Conservation (phyloP, 768 basidiomycete genomes). For the Xerocomellus amylosporus region DNA sequence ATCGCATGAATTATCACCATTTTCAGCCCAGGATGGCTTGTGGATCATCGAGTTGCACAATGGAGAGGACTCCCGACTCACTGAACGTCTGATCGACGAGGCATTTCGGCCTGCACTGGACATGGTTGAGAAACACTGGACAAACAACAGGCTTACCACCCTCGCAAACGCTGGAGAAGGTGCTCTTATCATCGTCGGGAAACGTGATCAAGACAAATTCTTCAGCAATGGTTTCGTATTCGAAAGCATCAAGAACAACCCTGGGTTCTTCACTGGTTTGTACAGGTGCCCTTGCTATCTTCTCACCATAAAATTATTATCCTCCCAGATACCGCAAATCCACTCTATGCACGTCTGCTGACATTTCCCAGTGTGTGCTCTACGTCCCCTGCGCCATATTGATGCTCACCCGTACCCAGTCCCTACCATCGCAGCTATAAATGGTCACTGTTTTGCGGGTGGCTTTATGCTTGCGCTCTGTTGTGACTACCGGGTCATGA, state of each 20-base stretch:
- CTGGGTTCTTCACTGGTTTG: slow-evolving; percentile 66
- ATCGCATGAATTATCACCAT: background rate
- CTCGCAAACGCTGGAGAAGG: slow-evolving; percentile 48
- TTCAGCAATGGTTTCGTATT: slow-evolving; percentile 84
- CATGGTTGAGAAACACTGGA: slow-evolving; percentile 71
- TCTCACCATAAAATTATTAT: slow-evolving; percentile 2
- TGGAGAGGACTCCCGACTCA: slow-evolving; percentile 70
- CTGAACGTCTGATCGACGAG: slow-evolving; percentile 51
- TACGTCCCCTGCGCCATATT: background rate
- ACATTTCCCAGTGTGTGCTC: slow-evolving; percentile 66
- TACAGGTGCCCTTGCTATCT: background rate
- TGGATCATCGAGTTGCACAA: slow-evolving; percentile 85
- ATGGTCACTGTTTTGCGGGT: slow-evolving; percentile 85
- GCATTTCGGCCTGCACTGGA: slow-evolving; percentile 71
- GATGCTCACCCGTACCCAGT: slow-evolving; percentile 42
- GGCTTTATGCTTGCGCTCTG: slow-evolving; percentile 75
- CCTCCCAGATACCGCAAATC: slow-evolving; percentile 65
- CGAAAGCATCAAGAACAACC: slow-evolving; percentile 46
- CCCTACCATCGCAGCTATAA: slow-evolving; percentile 75
- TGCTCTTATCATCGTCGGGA: slow-evolving; percentile 75
- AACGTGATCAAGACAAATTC: slow-evolving; percentile 77
- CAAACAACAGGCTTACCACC: slow-evolving; percentile 46
- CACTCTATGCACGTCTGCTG: slow-evolving; percentile 63
- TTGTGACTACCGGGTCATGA: slow-evolving; percentile 91
- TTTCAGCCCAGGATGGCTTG: slow-evolving; percentile 43